phyloP scores from a whole-genome alignment of 441 rosid species.

The Theobroma grandiflorum region DNA sequence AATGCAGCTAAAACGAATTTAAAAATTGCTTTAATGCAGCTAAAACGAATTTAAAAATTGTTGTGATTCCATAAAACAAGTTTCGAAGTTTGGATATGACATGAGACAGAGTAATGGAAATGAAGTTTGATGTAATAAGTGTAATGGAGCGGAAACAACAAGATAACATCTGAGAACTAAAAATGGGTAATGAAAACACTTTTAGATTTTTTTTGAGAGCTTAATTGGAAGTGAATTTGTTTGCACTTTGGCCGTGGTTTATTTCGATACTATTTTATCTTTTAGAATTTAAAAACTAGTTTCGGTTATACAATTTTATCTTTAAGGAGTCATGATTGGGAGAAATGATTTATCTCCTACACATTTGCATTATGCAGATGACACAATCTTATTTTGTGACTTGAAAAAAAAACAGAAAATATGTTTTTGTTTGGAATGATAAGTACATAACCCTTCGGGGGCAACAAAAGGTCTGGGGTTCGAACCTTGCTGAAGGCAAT shows the following conservation, averaged over 20 bases:
- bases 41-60: slow-evolving; percentile 35
- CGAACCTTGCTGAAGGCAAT: no score
- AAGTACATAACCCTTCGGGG: no score
- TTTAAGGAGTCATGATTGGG: no score
- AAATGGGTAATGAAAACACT: background rate
- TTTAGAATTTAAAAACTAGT: no score
- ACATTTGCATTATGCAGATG: no score
- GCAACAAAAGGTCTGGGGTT: no score
- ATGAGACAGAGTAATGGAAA: slow-evolving; percentile 44
- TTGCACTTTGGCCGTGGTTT: background rate
- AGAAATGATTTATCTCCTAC: no score
- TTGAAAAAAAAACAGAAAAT: no score
- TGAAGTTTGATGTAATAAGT: background rate
- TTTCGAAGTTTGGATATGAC: slow-evolving; percentile 41
- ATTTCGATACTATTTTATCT: no score
- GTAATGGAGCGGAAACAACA: slow-evolving; percentile 18
- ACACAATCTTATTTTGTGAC: no score
- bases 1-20: slow-evolving; percentile 26
- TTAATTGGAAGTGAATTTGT: background rate
- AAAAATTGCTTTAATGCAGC: slow-evolving; percentile 30
- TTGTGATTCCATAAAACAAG: slow-evolving; percentile 28
- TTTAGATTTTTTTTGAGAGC: background rate
- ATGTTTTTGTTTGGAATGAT: no score
- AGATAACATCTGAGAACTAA: background rate
- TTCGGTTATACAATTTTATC: no score